Evolutionary conservation across 139 green algal species (phyloP), one percentile per base, ranked within the genome.

Genomic region (Auxenochlorella pyrenoidosa): DNA sequence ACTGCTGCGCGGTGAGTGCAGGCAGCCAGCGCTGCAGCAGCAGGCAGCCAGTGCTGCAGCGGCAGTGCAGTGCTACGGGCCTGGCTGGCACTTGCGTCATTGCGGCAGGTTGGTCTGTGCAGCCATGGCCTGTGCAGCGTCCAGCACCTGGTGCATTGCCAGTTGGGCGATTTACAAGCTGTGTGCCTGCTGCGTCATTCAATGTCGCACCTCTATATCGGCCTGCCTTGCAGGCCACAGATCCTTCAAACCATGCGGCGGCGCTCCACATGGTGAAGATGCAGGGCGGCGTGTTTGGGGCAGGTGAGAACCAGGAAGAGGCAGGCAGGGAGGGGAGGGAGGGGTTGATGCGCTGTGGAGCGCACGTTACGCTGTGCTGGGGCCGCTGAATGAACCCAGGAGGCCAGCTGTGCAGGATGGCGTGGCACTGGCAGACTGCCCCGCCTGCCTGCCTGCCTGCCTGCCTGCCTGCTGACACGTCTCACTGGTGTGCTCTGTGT

Each of bases 251-350:
- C 88, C 93, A 95, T 70, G 51, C 30, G 0, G 93, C 91, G 5
- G 93, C 93, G 13, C 81, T 94, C 34, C 85, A 91, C 13, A 96
- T 96, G 93, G 86, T 95, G 32, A 87, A 92, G 71, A 96, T 91
- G 92, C 93, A 96, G 77, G 92, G 92, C 0, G 92, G 92, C 38
- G 92, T 94, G n/a, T 94, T 94, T 88, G 92, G 92, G 26, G 87
- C 90, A 44, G 78, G 78, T 51, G 34, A 36, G 70, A 5, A 0
- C 34, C 5, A 15, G 32, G 18, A 5, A 34, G 26, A 71, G 63
- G 6, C 12, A 68, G 76, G 76, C 76, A 66, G 22, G 22, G 21
- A 60, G 75, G 54, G 10, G 8, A 54, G 54, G 54, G 54, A 63
- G 54, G 18, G 54, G 18, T 3, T 26, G 54, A 24, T 3, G 54